Base-by-base conservation (phyloP, 1,284 basidiomycete genomes). In the Ustanciosporium gigantosporum region DNA sequence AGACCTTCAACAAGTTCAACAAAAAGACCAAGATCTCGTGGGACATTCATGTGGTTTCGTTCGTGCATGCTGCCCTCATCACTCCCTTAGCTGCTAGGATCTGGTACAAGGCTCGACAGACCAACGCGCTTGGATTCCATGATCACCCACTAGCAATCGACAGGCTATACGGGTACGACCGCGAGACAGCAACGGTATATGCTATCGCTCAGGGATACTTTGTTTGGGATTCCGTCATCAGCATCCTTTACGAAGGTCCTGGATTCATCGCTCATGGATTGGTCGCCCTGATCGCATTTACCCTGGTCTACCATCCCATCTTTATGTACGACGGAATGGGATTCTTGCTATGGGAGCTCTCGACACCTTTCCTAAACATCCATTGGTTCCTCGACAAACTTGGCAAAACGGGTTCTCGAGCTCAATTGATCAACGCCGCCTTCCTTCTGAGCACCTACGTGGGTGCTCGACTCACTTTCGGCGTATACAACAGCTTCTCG, bases 301-400 rank as follows among this genome's bases (percentile, higher is more conserved):
- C 66, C 3, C 68, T 78, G 34, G 71, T 68, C 21, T 75, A 74
- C 40, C 60, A 65, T 39, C 79, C 79, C 20, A 72, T 79, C 61
- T 70, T 79, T 34, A 70, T 79, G 68, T 76, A 73, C 53, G 76
- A 78, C 29, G 78, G 76, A 9, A 70, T 79, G 27, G 62, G 66
- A 14, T 76, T 79, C 68, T 51, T 79, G 34, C 68, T 79, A 20
- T 77, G 79, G 74, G 74, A 76, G 62, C 68, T 71, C 22, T 72
- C 69, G 42, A 77, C 75, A 23, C 73, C 74, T 8, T 80, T 80
- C 73, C 76, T 80, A 39, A 78, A 80, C 66, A 74, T 78, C 16
- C 79, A 80, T 56, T 80, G 79, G 79, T 78, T 78, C 59, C 50
- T 78, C 27, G 79, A 80, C 73, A 79, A 79, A 49, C 65, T 76